Evolutionary conservation across 2,329 filamentous ascomycete genomes (phyloP).

Genomic region (Torrubiella hemipterigena): DNA sequence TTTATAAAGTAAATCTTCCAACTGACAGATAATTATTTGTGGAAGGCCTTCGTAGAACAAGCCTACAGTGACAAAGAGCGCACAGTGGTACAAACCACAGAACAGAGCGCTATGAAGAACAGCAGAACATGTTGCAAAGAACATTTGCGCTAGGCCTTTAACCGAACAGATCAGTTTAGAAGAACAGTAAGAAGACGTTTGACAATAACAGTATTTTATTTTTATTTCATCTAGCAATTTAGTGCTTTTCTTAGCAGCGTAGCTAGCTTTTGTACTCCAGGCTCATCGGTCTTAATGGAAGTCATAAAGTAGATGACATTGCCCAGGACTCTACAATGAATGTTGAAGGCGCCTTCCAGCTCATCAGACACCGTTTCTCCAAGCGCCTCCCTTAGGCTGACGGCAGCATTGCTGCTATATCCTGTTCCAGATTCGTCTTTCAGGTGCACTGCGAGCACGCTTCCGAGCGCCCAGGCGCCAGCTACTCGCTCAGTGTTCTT

Average conservation of each 20-base stretch:
- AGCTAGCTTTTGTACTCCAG: conserved; percentile 16
- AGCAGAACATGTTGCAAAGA: too few species aligned
- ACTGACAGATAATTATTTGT: too few species aligned
- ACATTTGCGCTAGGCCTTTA: too few species aligned
- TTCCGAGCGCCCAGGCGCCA: conserved; percentile 62
- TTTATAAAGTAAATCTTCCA: too few species aligned
- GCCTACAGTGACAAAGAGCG: too few species aligned
- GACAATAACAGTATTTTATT: neutral
- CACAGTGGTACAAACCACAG: too few species aligned
- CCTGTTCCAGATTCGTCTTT: conserved; percentile 27
- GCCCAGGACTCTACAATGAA: conserved; percentile 42
- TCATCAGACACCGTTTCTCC: conserved; percentile 13
- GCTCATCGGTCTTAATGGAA: conserved; percentile 28
- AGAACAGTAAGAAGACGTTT: too few species aligned
- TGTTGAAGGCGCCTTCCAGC: conserved; percentile 27
- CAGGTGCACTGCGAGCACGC: conserved; percentile 55
- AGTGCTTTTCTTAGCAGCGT: neutral
- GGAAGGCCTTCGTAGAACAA: too few species aligned
- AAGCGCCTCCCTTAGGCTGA: conserved; percentile 27
- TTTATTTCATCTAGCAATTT: neutral
- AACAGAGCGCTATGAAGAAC: too few species aligned
- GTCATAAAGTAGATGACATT: conserved; percentile 50
- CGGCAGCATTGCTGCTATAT: conserved; percentile 34
- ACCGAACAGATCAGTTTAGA: too few species aligned
- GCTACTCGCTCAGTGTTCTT: conserved; percentile 37